A percentile compares a stretch with the other conserved stretches of the same genome.
Evolutionary conservation across 1,139 yeast species (phyloP).

Genomic region (Taiozyma onychis): DNA sequence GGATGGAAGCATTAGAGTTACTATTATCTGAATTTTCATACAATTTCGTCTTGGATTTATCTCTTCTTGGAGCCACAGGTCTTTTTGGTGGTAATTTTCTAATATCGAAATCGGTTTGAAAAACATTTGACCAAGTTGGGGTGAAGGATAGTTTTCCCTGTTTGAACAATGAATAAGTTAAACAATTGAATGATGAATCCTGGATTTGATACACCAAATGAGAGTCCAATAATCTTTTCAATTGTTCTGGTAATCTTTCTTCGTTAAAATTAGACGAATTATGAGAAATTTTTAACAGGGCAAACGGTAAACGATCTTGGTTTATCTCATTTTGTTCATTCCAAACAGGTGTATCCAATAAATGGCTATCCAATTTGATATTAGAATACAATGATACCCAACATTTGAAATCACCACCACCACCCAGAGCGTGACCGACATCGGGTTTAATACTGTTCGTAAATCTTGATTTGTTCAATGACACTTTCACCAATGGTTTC

Average conservation of each 20-base stretch:
- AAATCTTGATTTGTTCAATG: slow-evolving; percentile 46
- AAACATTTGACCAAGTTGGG: slow-evolving; percentile 29
- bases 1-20: slow-evolving; percentile 19
- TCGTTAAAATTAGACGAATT: slow-evolving; percentile 3
- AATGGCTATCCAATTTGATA: slow-evolving; percentile 18
- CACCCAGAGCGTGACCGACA: background rate
- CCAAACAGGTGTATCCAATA: slow-evolving; percentile 21
- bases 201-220: slow-evolving; percentile 29
- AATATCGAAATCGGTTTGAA: slow-evolving; percentile 27
- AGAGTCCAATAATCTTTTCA: slow-evolving; percentile 24
- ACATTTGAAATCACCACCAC: slow-evolving; percentile 19
- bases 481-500: slow-evolving; percentile 41
- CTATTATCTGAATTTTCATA: background rate
- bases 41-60: background rate
- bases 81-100: slow-evolving; percentile 30
- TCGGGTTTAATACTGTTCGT: slow-evolving; percentile 8
- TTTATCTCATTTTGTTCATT: slow-evolving; percentile 16
- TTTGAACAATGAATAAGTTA: slow-evolving; percentile 28
- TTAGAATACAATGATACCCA: slow-evolving; percentile 31
- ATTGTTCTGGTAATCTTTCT: slow-evolving; percentile 1
- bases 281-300: slow-evolving; percentile 15
- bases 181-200: slow-evolving; percentile 26
- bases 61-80: background rate
- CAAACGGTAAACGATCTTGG: slow-evolving; percentile 33
- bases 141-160: slow-evolving; percentile 12